These are phyloP conservation scores for Tetrapisispora taiwanensis DNA, from an alignment of 805 yeast species.

Conservation along the genomic window DNA sequence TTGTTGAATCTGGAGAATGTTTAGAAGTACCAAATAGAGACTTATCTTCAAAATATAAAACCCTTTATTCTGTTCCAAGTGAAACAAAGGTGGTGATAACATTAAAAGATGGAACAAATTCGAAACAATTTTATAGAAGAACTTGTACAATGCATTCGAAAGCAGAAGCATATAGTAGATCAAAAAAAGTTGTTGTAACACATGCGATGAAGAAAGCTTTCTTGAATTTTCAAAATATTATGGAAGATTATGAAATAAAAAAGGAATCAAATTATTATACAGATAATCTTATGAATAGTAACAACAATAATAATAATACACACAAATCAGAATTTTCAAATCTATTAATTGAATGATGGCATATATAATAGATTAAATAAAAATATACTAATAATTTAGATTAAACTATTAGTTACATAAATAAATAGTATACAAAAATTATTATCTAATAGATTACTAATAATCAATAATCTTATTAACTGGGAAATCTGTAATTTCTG, in stretches of 20 bases:
- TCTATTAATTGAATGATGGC: neutral
- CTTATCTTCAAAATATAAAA: conserved; percentile 7
- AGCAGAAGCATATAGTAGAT: conserved; percentile 68
- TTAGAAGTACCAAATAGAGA: conserved; percentile 4
- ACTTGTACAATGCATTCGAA: conserved; percentile 48
- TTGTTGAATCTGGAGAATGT: conserved; percentile 16
- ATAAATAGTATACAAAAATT: too few species aligned
- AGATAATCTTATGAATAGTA: conserved; percentile 8
- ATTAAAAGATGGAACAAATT: conserved; percentile 71
- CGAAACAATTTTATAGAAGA: conserved; percentile 72
- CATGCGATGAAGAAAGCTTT: conserved; percentile 74
- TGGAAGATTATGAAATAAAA: conserved; percentile 28
- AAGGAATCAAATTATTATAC: conserved; percentile 28
- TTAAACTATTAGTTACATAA: neutral
- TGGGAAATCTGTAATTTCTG: conserved; percentile 55
- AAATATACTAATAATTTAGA: neutral
- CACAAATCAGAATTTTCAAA: too few species aligned
- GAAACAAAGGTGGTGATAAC: conserved; percentile 52
- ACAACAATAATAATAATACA: too few species aligned
- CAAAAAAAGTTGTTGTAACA: conserved; percentile 77
- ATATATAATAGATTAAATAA: too few species aligned
- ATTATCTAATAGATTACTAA: conserved; percentile 18
- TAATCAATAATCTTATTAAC: conserved; percentile 48
- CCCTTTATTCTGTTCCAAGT: conserved; percentile 21
- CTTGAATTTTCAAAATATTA: conserved; percentile 66